Percentiles rank a stretch among this genome's conserved stretches.
Evolutionary conservation across 805 yeast species (phyloP).

Genomic region (Pichia ethanolica): DNA sequence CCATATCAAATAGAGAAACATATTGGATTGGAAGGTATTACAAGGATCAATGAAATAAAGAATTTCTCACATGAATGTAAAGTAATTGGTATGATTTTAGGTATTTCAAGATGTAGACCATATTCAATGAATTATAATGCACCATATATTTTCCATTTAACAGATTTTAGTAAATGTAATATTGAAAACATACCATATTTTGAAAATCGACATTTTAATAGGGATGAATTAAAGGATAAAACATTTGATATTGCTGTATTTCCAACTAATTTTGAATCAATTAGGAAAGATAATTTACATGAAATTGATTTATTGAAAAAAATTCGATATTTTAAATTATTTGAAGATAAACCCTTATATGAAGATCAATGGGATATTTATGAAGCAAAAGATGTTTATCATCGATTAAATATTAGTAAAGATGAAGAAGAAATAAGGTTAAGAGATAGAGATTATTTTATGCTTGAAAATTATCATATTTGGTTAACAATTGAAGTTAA

Average conservation of each 20-base stretch:
- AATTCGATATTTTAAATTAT: conserved; percentile 1
- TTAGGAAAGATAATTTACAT: background rate
- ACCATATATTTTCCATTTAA: conserved; percentile 18
- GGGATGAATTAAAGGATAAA: background rate
- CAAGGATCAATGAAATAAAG: no score
- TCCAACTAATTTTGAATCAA: background rate
- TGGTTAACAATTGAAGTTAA: background rate
- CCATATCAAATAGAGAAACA: no score
- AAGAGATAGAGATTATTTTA: background rate
- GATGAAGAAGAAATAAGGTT: background rate
- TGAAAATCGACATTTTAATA: background rate
- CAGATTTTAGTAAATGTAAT: conserved; percentile 16
- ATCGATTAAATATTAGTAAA: background rate
- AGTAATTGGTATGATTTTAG: conserved; percentile 16
- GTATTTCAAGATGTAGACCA: conserved; percentile 11
- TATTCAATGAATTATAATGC: background rate
- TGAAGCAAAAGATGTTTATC: background rate
- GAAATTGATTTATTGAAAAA: background rate
- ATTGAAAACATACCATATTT: background rate
- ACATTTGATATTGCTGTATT: conserved; percentile 4
- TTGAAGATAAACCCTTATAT: background rate
- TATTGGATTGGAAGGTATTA: no score
- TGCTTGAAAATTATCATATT: background rate
- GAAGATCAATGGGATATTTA: background rate
- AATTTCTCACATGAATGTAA: background rate